Conservation (phyloP, 805 yeast genomes). For the Wickerhamomyces kurtzmanii region DNA sequence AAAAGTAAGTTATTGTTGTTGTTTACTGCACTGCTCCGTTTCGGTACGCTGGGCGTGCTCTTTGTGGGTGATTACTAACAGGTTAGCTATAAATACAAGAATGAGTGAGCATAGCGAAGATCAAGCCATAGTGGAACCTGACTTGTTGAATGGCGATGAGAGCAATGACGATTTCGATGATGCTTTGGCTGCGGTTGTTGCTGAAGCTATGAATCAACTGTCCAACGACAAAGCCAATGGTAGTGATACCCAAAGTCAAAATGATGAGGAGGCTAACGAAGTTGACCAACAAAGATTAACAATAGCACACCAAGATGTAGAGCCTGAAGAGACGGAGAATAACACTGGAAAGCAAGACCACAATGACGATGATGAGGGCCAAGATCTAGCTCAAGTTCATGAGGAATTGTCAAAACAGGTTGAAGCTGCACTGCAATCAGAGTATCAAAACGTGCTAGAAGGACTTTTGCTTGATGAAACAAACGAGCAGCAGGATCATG, state of each 20-base stretch:
- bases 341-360: too few species aligned
- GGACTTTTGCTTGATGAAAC: neutral
- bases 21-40: too few species aligned
- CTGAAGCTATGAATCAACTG: constrained; percentile 23
- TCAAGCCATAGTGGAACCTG: neutral
- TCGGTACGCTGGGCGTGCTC: too few species aligned
- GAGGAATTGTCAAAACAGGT: neutral
- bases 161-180: constrained; percentile 13
- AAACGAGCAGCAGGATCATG: too few species aligned
- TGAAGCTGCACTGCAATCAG: neutral
- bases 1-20: too few species aligned
- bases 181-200: constrained; percentile 27
- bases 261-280: constrained; percentile 16
- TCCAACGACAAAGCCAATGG: constrained; percentile 4
- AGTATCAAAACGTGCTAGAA: neutral
- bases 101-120: constrained; percentile 3
- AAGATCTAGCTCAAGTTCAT: neutral
- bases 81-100: neutral
- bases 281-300: constrained; percentile 12
- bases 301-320: constrained; percentile 2
- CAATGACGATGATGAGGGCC: neutral
- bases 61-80: neutral
- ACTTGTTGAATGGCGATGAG: neutral
- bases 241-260: neutral
- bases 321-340: constrained; percentile 1